Percentiles rank a stretch among this genome's conserved stretches.
Evolutionary conservation across 2,329 filamentous ascomycete genomes (phyloP).

Genomic region (Colletotrichum magnum): DNA sequence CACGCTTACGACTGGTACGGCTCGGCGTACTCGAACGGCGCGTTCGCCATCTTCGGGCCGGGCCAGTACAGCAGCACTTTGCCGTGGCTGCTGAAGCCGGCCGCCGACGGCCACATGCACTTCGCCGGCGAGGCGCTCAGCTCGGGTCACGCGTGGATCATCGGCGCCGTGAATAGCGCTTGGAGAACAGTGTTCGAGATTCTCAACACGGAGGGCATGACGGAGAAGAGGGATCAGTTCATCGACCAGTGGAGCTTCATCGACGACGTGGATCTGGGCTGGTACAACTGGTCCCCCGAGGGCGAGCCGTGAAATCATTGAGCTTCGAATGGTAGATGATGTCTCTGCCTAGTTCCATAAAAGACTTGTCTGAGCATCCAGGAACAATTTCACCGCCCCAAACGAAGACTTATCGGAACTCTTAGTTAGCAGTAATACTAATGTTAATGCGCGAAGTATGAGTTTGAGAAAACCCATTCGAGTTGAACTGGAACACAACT

Average conservation of each 20-base stretch:
- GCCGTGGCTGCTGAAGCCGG: slow-evolving; percentile 44
- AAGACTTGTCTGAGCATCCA: too few relatives aligned
- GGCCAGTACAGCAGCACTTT: slow-evolving; percentile 44
- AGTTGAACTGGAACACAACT: too few relatives aligned
- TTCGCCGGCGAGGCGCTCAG: slow-evolving; percentile 47
- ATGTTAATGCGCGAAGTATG: too few relatives aligned
- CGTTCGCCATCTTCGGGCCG: slow-evolving; percentile 45
- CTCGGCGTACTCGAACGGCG: slow-evolving; percentile 44
- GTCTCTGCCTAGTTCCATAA: too few relatives aligned
- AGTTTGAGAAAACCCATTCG: too few relatives aligned
- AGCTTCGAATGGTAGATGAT: too few relatives aligned
- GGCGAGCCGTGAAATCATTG: slow-evolving; percentile 1
- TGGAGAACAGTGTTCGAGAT: slow-evolving; percentile 44
- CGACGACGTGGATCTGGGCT: slow-evolving; percentile 45
- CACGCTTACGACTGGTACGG: slow-evolving; percentile 46
- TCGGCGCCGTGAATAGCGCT: slow-evolving; percentile 46
- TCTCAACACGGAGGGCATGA: slow-evolving; percentile 40
- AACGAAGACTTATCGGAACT: too few relatives aligned
- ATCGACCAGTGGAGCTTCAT: slow-evolving; percentile 41
- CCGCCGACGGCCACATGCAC: slow-evolving; percentile 44
- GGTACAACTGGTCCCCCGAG: slow-evolving; percentile 43
- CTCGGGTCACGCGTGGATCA: slow-evolving; percentile 46
- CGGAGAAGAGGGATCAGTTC: slow-evolving; percentile 42
- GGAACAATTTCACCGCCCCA: too few relatives aligned
- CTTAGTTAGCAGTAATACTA: too few relatives aligned